Evolutionary conservation across 768 basidiomycete species (phyloP).

Genomic region (Leccinum variicolor): DNA sequence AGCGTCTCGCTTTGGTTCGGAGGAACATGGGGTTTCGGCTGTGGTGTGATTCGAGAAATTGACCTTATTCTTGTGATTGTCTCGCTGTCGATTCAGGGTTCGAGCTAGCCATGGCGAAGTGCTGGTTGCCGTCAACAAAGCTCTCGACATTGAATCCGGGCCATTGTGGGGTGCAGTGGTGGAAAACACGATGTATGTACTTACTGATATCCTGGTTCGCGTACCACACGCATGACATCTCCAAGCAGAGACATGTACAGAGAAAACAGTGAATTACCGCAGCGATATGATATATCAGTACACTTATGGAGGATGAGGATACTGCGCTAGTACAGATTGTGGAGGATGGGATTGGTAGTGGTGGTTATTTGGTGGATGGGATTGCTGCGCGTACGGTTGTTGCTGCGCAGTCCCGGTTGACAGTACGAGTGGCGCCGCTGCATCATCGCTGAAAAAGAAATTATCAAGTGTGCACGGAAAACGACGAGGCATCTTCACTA

Average conservation of each 20-base stretch:
- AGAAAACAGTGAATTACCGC: not conserved
- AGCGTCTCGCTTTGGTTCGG: not conserved
- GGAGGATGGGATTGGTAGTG: slow-evolving; percentile 9
- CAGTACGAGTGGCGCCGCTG: slow-evolving; percentile 13
- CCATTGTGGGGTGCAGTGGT: not conserved
- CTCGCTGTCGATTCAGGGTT: not conserved
- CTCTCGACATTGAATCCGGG: no score
- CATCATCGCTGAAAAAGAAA: slow-evolving; percentile 24
- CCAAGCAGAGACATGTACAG: not conserved
- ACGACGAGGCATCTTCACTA: slow-evolving; percentile 2
- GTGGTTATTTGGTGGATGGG: slow-evolving; percentile 7
- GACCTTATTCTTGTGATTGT: not conserved
- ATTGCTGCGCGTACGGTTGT: slow-evolving; percentile 7
- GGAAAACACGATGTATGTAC: not conserved
- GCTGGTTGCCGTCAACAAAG: not conserved
- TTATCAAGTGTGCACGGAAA: not conserved
- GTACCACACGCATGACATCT: not conserved
- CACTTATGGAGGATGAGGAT: slow-evolving; percentile 14
- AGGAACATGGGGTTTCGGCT: not conserved
- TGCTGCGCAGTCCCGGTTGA: slow-evolving; percentile 7
- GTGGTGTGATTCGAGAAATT: not conserved
- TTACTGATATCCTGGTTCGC: not conserved
- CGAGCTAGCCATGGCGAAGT: not conserved
- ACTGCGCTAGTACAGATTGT: slow-evolving; percentile 14
- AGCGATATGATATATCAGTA: not conserved